Evolutionary conservation across 2,329 filamentous ascomycete species (phyloP).

Genomic region (Microdochium nivale): DNA sequence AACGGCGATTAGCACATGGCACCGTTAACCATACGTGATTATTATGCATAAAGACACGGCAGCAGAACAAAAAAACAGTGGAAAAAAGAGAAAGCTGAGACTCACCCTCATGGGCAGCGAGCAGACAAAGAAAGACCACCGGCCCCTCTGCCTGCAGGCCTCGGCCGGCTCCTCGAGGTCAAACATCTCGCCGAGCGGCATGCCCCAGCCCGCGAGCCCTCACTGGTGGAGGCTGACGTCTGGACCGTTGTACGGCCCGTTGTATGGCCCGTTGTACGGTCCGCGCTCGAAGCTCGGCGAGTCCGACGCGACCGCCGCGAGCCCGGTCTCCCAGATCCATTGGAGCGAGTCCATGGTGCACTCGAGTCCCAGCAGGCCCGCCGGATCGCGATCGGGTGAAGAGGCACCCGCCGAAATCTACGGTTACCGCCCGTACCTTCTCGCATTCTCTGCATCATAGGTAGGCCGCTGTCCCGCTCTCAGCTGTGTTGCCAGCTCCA

Average conservation of each 20-base stretch:
- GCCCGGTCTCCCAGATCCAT: slow-evolving; percentile 37
- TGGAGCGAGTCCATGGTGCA: slow-evolving; percentile 21
- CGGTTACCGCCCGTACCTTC: slow-evolving; percentile 3
- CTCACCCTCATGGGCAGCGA: no score
- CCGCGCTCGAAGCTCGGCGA: slow-evolving; percentile 33
- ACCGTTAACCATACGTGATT: no score
- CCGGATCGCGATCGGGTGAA: slow-evolving; percentile 14
- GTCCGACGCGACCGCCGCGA: slow-evolving; percentile 34
- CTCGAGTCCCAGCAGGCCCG: slow-evolving; percentile 29
- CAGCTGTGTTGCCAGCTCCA: no score
- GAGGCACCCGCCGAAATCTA: slow-evolving; percentile 1
- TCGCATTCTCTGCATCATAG: slow-evolving; percentile 4
- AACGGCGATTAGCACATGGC: no score
- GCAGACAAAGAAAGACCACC: no score
- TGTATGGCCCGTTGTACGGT: slow-evolving; percentile 20
- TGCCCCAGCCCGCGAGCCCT: slow-evolving; percentile 16
- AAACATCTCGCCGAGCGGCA: slow-evolving; percentile 18
- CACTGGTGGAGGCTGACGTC: slow-evolving; percentile 18
- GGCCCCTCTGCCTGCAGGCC: no score
- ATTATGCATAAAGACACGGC: no score
- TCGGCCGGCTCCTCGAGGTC: slow-evolving; percentile 14
- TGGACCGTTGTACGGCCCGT: background rate
- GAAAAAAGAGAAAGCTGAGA: no score
- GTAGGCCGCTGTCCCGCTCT: no score
- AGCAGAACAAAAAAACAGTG: no score